A percentile compares a stretch with the other conserved stretches of the same genome.
phyloP scores from a whole-genome alignment of 169 alveolate species.

The Eimeria maxima region DNA sequence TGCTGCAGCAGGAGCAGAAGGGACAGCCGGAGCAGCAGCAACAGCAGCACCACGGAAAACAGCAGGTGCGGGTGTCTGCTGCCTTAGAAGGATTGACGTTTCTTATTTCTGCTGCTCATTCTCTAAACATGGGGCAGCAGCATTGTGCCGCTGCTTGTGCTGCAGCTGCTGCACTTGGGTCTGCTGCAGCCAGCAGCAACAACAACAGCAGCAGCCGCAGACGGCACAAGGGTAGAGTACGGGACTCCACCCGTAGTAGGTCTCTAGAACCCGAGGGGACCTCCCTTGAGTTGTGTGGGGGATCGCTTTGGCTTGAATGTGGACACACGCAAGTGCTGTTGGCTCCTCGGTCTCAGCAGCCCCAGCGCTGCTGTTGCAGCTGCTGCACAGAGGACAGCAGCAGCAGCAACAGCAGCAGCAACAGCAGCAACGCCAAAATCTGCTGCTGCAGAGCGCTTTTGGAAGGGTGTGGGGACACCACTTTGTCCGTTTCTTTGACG shows the following conservation, averaged over 20 bases:
- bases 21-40: constrained; percentile 30
- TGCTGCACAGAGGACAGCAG: neutral
- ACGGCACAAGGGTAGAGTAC: neutral
- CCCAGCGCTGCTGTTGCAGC: neutral
- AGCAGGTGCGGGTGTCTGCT: constrained; percentile 11
- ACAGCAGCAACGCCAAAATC: constrained; percentile 11
- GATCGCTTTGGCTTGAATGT: neutral
- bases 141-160: constrained; percentile 35
- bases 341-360: neutral
- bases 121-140: neutral
- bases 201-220: constrained; percentile 39
- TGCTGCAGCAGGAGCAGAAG: neutral
- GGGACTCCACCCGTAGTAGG: neutral
- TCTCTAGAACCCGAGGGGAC: neutral
- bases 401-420: constrained; percentile 45
- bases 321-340: neutral
- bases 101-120: neutral
- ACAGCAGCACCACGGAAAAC: constrained; percentile 3
- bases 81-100: constrained; percentile 3
- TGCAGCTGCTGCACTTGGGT: constrained; percentile 5
- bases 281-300: neutral
- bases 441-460: neutral
- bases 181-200: neutral
- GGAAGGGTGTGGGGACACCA: neutral
- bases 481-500: neutral